These are phyloP conservation scores for Mortierella sp. DNA, from an alignment of 371 early-diverging fungal genomes.

Conservation along the genomic window DNA sequence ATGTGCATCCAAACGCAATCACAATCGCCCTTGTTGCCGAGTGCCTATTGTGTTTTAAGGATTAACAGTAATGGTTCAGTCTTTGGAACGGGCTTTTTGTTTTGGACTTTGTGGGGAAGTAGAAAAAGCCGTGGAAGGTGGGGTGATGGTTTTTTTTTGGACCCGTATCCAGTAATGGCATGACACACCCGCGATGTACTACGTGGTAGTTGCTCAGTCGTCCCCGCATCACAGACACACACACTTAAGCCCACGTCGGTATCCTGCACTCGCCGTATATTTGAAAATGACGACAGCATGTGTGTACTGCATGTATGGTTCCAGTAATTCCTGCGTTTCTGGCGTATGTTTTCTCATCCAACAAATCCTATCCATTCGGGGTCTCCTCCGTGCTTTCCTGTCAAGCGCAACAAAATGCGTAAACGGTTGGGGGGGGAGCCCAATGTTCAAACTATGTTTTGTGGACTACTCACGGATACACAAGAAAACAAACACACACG, in stretches of 20 bases:
- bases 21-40: conserved; percentile 84
- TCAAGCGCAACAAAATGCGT: neutral
- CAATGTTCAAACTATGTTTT: conserved; percentile 4
- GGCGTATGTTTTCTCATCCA: neutral
- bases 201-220: neutral
- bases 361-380: neutral
- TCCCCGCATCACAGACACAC: neutral
- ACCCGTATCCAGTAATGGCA: neutral
- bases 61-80: neutral
- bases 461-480: neutral
- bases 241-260: neutral
- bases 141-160: neutral
- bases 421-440: conserved; percentile 18
- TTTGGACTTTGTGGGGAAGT: neutral
- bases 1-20: conserved; percentile 87
- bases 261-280: neutral
- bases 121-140: neutral
- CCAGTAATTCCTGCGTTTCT: neutral
- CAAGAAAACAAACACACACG: neutral
- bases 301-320: neutral
- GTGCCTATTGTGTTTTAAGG: conserved; percentile 66
- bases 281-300: neutral
- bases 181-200: neutral
- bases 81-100: neutral
- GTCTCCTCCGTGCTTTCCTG: neutral